Conservation (phyloP, 2,329 filamentous ascomycete species). For the Cladosporium oxysporum region DNA sequence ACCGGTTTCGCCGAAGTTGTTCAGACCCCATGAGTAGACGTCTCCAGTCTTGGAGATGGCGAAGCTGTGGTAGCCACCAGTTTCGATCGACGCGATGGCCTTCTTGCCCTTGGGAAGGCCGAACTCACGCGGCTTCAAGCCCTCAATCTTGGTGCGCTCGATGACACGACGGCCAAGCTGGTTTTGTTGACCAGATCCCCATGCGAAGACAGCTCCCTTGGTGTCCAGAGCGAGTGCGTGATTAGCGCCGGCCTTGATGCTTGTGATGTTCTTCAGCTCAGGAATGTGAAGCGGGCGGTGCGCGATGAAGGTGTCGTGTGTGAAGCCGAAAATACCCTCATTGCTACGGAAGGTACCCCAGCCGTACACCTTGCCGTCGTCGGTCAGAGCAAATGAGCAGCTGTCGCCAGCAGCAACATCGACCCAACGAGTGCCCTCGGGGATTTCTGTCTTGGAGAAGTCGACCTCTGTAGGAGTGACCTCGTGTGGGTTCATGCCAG, state of each 20-base stretch:
- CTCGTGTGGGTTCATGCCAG: constrained; percentile 70
- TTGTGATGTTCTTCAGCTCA: constrained; percentile 65
- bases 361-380: constrained; percentile 74
- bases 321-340: constrained; percentile 67
- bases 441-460: constrained; percentile 38
- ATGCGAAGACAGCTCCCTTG: constrained; percentile 66
- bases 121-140: constrained; percentile 58
- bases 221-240: constrained; percentile 69
- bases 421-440: constrained; percentile 62
- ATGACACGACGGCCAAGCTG: constrained; percentile 67
- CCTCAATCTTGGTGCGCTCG: constrained; percentile 58
- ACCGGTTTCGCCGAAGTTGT: constrained; percentile 82
- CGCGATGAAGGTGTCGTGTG: constrained; percentile 55
- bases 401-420: constrained; percentile 74
- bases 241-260: constrained; percentile 68
- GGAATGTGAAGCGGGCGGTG: constrained; percentile 57
- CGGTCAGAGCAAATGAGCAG: constrained; percentile 73
- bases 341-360: constrained; percentile 80
- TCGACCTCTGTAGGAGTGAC: constrained; percentile 58
- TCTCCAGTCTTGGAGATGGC: constrained; percentile 67
- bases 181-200: constrained; percentile 73
- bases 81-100: constrained; percentile 63
- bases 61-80: constrained; percentile 81
- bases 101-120: constrained; percentile 51
- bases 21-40: constrained; percentile 81